phyloP scores from a whole-genome alignment of 768 basidiomycete genomes.

The Chalciporus piperatus region DNA sequence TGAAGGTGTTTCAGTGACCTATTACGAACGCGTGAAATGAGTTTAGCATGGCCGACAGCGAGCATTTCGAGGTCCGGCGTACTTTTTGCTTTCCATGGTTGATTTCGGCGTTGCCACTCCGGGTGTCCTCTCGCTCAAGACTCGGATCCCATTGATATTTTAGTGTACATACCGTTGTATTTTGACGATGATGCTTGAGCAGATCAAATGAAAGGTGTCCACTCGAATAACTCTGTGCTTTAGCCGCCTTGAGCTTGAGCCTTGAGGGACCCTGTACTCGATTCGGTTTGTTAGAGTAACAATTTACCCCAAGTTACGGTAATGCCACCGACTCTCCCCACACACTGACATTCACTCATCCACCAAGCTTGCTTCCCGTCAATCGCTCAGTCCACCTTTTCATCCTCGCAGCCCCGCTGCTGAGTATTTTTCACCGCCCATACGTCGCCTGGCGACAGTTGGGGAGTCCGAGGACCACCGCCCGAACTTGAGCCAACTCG shows the following conservation, averaged over 20 bases:
- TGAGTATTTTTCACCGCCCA: background rate
- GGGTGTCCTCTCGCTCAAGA: background rate
- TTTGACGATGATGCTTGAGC: too few relatives aligned
- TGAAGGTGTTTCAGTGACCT: background rate
- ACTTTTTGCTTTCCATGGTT: background rate
- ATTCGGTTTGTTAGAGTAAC: background rate
- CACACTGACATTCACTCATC: background rate
- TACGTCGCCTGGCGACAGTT: background rate
- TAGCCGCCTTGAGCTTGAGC: too few relatives aligned
- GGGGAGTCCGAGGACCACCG: constrained; percentile 10
- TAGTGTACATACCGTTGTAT: too few relatives aligned
- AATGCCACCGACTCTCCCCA: background rate
- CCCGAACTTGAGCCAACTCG: background rate
- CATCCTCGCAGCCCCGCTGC: background rate
- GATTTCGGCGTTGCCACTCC: background rate
- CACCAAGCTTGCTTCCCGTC: background rate
- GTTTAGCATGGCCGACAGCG: background rate
- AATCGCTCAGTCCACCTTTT: background rate
- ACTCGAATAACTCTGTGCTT: too few relatives aligned
- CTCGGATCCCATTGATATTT: too few relatives aligned
- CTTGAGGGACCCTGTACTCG: background rate
- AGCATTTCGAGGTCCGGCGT: background rate
- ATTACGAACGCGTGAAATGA: background rate
- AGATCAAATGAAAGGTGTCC: too few relatives aligned
- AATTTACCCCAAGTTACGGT: background rate